Base-by-base conservation (phyloP, 495 filamentous ascomycete species). In the Chaetomium fimeti region DNA sequence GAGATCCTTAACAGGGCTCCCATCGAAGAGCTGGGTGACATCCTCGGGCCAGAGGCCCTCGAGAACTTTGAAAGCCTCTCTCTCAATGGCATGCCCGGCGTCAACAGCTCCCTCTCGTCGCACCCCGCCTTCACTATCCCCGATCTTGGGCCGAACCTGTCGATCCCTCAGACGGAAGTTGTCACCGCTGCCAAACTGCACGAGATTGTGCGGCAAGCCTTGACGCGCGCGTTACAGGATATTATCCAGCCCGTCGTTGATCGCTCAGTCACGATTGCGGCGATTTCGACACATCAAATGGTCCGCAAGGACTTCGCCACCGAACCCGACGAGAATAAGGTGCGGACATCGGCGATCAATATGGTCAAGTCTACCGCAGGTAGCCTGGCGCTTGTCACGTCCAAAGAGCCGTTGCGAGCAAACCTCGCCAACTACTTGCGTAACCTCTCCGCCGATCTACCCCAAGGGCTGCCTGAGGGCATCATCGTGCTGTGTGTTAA, bases 161-260 rank as follows among this genome's bases (percentile, higher is more conserved):
- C 86, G 1, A 86, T 93, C 63, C 92, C 92, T 6, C 89, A 87
- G 40, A 90, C 88, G 24, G 89, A 89, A 68, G 86, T 91, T 68
- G 81, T 89, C 32, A 88, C 85, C 69, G 82, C 88, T 57, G 82
- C 78, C 53, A 81, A 87, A 63, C 81, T 98, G 43, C 87, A 91
- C 63, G 86, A 91, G 63, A 94, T 98, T 71, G 88, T 96, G 29
- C 84, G 88, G 53, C 85, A 81, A 49, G 91, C 94, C 11, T 89
- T 96, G 43, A 91, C 91, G 54, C 88, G 90, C 56, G 92, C 94
- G 12, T 87, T 98, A 60, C 85, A 89, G 40, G 95, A 98, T 68
- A 98, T 98, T 67, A 97, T 98, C 65, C 90, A 90, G 38, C 94
- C 94, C 7, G 94, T 98, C 9, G 95, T 98, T 16, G 94, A 98